A percentile compares a stretch with the other conserved stretches of the same genome.
Evolutionary conservation across 192 early-diverging fungal genomes (phyloP).

Genomic region (Linnemannia schmuckeri): DNA sequence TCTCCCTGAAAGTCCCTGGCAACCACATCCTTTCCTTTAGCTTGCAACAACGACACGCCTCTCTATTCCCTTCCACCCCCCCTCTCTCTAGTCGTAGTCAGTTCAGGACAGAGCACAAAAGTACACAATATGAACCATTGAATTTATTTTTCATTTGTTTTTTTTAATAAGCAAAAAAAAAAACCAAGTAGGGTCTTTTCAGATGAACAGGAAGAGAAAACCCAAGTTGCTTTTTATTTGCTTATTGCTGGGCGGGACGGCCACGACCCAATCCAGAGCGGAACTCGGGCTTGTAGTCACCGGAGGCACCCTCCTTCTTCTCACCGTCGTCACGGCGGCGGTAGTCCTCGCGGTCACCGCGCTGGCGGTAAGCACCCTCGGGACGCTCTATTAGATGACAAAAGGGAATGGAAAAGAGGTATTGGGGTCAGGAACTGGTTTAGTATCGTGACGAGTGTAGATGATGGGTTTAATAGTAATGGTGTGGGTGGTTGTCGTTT

Average conservation of each 20-base stretch:
- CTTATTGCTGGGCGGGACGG: slow-evolving; percentile 59
- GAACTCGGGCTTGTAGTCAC: slow-evolving; percentile 98
- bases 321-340: slow-evolving; percentile 84
- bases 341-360: slow-evolving; percentile 89
- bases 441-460: not conserved
- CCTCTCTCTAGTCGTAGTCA: not conserved
- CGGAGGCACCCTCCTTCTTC: slow-evolving; percentile 94
- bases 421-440: not conserved
- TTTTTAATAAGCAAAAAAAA: not conserved
- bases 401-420: not conserved
- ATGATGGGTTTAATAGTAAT: not conserved
- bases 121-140: slow-evolving; percentile 8
- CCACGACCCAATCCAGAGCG: slow-evolving; percentile 94
- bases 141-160: slow-evolving; percentile 21
- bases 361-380: slow-evolving; percentile 71
- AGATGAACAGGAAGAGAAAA: slow-evolving; percentile 9
- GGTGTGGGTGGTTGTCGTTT: not conserved
- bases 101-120: not conserved
- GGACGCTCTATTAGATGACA: slow-evolving; percentile 65
- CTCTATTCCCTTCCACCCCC: not conserved
- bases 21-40: not conserved
- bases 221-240: slow-evolving; percentile 26
- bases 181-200: not conserved
- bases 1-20: not conserved
- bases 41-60: not conserved